Conservation (phyloP, 2,329 filamentous ascomycete species). For the Curvularia eragrostidis region DNA sequence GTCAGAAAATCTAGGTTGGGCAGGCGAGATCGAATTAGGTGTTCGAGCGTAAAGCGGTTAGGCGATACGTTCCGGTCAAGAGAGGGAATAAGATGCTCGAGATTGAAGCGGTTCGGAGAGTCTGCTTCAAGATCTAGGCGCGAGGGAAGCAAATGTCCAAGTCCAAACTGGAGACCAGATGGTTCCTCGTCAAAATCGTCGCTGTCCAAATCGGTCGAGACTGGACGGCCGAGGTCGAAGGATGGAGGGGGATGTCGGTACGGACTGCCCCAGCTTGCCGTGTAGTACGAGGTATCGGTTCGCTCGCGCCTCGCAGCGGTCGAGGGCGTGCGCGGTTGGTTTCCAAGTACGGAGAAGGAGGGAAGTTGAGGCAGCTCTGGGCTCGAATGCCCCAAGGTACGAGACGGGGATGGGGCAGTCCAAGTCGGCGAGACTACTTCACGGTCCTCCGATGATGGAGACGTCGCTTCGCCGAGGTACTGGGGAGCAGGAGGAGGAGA, state of each 20-base stretch:
- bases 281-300: conserved; percentile 64
- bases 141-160: conserved; percentile 49
- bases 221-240: conserved; percentile 39
- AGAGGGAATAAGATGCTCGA: conserved; percentile 49
- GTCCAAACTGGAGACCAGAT: conserved; percentile 48
- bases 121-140: conserved; percentile 41
- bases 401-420: conserved; percentile 50
- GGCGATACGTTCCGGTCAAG: conserved; percentile 44
- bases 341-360: conserved; percentile 42
- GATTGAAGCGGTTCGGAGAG: conserved; percentile 46
- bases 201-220: conserved; percentile 43
- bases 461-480: conserved; percentile 32
- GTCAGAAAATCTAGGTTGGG: conserved; percentile 40
- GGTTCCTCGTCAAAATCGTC: conserved; percentile 50
- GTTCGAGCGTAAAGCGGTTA: conserved; percentile 48
- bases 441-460: conserved; percentile 29
- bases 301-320: conserved; percentile 43
- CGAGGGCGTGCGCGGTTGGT: conserved; percentile 44
- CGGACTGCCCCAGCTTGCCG: conserved; percentile 90
- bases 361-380: conserved; percentile 51
- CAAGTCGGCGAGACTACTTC: conserved; percentile 44
- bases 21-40: conserved; percentile 49
- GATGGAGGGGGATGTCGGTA: conserved; percentile 71
- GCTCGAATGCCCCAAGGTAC: conserved; percentile 51
- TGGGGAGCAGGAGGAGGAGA: conserved; percentile 45